A percentile compares a stretch with the other conserved stretches of the same genome.
Conservation (phyloP, 164 flowering plant genomes). For the Berberis thunbergii region DNA sequence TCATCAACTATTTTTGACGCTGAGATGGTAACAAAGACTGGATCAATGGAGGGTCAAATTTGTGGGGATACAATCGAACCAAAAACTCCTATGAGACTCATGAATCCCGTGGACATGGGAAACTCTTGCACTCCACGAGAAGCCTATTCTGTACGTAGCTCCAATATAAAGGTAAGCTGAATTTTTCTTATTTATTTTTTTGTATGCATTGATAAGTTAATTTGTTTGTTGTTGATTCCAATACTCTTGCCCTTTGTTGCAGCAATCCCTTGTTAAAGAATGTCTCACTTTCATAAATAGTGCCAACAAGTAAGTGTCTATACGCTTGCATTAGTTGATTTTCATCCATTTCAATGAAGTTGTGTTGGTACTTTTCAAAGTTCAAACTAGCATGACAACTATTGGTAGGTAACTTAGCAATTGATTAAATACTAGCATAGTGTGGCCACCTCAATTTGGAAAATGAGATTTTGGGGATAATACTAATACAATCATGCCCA, state of each 20-base stretch:
- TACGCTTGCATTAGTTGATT: no score
- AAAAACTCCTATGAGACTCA: slow-evolving; percentile 5
- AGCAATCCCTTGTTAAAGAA: neutral
- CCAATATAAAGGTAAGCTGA: slow-evolving; percentile 1
- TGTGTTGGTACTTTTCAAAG: no score
- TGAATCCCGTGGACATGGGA: neutral
- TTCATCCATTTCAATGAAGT: no score
- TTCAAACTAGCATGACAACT: no score
- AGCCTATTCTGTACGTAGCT: neutral
- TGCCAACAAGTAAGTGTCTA: neutral
- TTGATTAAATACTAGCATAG: no score
- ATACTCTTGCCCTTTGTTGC: neutral
- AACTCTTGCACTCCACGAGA: neutral
- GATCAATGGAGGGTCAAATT: no score
- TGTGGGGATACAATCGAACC: neutral
- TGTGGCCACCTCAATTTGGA: no score
- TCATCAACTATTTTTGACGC: neutral
- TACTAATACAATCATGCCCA: no score
- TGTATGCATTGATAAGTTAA: neutral
- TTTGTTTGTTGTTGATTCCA: neutral
- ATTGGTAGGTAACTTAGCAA: no score
- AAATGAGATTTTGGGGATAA: no score
- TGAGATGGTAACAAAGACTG: no score
- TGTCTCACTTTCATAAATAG: neutral
- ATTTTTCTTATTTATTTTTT: no score